Percentiles rank a stretch among this genome's conserved stretches.
Conservation (phyloP, 1,284 basidiomycete genomes). For the Amylostereum areolatum region DNA sequence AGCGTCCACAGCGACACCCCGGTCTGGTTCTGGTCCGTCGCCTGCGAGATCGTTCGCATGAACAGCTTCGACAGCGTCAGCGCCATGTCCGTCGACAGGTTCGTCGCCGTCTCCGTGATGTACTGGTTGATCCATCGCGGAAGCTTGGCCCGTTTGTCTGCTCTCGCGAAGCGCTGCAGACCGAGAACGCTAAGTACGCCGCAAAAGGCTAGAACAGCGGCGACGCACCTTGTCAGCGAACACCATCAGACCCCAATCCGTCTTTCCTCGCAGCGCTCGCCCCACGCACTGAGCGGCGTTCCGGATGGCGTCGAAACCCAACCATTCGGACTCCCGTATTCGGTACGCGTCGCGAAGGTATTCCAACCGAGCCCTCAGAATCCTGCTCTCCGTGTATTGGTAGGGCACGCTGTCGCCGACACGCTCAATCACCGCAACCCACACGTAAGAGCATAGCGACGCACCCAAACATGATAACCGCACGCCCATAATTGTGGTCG, state of each 20-base stretch:
- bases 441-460: conserved; percentile 14
- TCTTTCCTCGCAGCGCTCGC: conserved; percentile 95
- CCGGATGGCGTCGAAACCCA: conserved; percentile 99
- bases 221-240: conserved; percentile 93
- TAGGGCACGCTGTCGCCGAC: conserved; percentile 74
- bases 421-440: not conserved
- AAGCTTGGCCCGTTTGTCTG: conserved; percentile 95
- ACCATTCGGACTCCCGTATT: conserved; percentile 96
- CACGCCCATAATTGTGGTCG: conserved; percentile 98
- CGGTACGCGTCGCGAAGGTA: conserved; percentile 98
- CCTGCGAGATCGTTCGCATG: conserved; percentile 97
- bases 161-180: conserved; percentile 88
- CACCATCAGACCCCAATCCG: conserved; percentile 99
- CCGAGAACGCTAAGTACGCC: conserved; percentile 3
- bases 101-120: conserved; percentile 95
- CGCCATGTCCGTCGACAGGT: conserved; percentile 98
- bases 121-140: conserved; percentile 99
- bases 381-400: conserved; percentile 98
- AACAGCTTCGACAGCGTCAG: conserved; percentile 94
- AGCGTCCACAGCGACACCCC: conserved; percentile 94
- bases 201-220: conserved; percentile 1
- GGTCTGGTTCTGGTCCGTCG: conserved; percentile 91
- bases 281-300: conserved; percentile 99
- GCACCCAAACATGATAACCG: conserved; percentile 99
- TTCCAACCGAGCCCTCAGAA: conserved; percentile 94